phyloP scores from a whole-genome alignment of 805 yeast species.

The Limtongia smithiae region DNA sequence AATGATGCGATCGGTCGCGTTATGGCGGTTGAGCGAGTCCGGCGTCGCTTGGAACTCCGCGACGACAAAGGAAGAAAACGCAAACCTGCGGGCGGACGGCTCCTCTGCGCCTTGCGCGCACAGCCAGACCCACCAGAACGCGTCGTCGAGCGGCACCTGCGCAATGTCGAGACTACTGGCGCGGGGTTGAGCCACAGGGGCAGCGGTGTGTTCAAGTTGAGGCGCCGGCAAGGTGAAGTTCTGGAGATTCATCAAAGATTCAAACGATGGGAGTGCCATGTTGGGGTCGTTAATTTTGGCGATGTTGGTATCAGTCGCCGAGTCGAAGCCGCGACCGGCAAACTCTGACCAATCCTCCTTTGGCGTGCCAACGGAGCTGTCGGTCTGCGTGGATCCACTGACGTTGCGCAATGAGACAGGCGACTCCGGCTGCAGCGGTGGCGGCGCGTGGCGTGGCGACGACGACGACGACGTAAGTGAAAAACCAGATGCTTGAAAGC shows the following conservation, averaged over 20 bases:
- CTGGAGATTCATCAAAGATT: neutral
- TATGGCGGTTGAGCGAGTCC: neutral
- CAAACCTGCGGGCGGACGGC: constrained; percentile 1
- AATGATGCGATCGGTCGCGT: neutral
- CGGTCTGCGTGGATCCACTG: neutral
- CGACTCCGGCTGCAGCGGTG: neutral
- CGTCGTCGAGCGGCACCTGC: constrained; percentile 13
- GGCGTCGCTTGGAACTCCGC: constrained; percentile 8
- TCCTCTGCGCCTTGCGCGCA: constrained; percentile 22
- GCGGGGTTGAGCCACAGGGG: neutral
- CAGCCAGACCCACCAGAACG: constrained; percentile 24
- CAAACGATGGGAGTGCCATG: neutral
- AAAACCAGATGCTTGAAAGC: constrained; percentile 1
- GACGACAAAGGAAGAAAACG: constrained; percentile 11
- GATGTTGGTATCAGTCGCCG: neutral
- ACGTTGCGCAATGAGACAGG: neutral
- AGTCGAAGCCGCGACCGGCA: neutral
- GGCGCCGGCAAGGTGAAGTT: no score
- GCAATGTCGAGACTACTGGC: constrained; percentile 4
- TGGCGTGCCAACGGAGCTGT: no score
- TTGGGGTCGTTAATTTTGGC: neutral
- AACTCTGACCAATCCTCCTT: neutral
- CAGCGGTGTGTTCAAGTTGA: neutral
- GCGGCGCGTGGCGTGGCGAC: neutral
- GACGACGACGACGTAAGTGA: neutral